phyloP scores from a whole-genome alignment of 768 basidiomycete genomes.

The Lyophyllum decastes region DNA sequence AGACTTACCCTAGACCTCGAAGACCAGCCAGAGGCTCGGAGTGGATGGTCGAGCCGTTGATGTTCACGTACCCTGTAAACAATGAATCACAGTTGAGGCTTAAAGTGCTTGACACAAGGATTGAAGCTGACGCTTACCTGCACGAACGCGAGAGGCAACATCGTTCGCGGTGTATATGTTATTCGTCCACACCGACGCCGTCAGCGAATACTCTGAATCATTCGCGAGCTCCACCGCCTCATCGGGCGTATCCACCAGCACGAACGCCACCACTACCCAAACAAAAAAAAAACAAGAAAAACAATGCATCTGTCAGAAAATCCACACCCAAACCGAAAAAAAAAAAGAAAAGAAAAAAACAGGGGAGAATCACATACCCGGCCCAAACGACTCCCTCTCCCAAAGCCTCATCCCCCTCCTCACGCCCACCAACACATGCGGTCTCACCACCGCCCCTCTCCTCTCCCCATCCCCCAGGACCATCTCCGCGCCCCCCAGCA shows the following conservation, averaged over 20 bases:
- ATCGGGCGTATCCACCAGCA: constrained; percentile 46
- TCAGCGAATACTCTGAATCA: constrained; percentile 50
- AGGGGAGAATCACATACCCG: constrained; percentile 42
- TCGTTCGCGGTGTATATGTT: constrained; percentile 44
- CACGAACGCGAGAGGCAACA: constrained; percentile 47
- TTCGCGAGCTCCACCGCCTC: constrained; percentile 62
- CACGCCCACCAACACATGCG: constrained; percentile 51
- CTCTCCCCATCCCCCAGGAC: constrained; percentile 43
- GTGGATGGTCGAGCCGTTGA: constrained; percentile 58
- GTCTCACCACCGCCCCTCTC: constrained; percentile 45
- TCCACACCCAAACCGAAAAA: background rate
- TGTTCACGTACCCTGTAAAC: constrained; percentile 46
- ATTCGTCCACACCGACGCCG: constrained; percentile 52
- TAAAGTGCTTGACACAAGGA: no score
- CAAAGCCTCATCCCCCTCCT: constrained; percentile 55
- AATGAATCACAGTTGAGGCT: background rate
- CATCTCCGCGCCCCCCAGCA: constrained; percentile 44
- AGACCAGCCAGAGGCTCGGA: constrained; percentile 37
- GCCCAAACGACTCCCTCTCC: constrained; percentile 65
- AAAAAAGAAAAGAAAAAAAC: no score
- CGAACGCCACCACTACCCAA: constrained; percentile 41
- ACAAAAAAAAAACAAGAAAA: background rate
- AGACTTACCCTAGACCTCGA: constrained; percentile 47
- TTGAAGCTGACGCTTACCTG: constrained; percentile 33
- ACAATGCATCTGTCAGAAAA: background rate